These are phyloP conservation scores for Trichoderma aggressivum DNA, from an alignment of 2,329 filamentous ascomycete genomes.

Conservation along the genomic window DNA sequence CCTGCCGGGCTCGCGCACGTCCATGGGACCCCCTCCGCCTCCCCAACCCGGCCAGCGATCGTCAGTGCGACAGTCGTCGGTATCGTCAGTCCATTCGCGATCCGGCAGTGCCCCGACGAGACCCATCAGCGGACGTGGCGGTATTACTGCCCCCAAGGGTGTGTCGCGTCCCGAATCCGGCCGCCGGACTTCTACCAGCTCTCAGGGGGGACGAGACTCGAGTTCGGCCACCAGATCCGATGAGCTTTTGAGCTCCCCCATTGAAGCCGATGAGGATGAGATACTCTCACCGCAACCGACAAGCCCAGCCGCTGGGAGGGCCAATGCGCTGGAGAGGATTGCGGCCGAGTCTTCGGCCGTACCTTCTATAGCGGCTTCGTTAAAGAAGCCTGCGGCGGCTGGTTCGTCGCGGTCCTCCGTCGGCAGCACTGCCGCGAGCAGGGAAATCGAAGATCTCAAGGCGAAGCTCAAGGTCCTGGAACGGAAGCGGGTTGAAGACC, in stretches of 20 bases:
- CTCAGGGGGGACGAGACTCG: constrained; percentile 42
- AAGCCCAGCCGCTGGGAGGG: constrained; percentile 50
- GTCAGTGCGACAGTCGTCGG: constrained; percentile 43
- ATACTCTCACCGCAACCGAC: constrained; percentile 47
- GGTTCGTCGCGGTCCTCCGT: constrained; percentile 36
- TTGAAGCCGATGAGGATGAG: constrained; percentile 49
- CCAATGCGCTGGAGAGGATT: constrained; percentile 51
- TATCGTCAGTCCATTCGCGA: constrained; percentile 39
- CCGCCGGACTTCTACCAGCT: constrained; percentile 47
- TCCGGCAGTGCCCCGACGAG: constrained; percentile 34
- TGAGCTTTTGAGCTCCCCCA: constrained; percentile 40
- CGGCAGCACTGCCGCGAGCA: constrained; percentile 49
- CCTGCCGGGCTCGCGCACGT: constrained; percentile 53
- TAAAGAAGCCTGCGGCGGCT: constrained; percentile 29
- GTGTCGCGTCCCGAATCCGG: constrained; percentile 38
- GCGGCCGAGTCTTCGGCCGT: constrained; percentile 37
- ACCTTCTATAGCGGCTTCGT: constrained; percentile 32
- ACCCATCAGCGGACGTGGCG: constrained; percentile 41
- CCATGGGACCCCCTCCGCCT: constrained; percentile 65
- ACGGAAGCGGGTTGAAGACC: constrained; percentile 79
- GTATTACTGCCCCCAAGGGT: constrained; percentile 35
- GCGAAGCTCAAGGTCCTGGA: constrained; percentile 84
- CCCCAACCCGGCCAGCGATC: constrained; percentile 43
- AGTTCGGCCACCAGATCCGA: constrained; percentile 37
- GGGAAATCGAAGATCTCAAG: constrained; percentile 83